A percentile compares a stretch with the other conserved stretches of the same genome.
These are phyloP conservation scores for Mallotus nudiflorus DNA, from an alignment of 345 rosid species.

Conservation along the genomic window DNA sequence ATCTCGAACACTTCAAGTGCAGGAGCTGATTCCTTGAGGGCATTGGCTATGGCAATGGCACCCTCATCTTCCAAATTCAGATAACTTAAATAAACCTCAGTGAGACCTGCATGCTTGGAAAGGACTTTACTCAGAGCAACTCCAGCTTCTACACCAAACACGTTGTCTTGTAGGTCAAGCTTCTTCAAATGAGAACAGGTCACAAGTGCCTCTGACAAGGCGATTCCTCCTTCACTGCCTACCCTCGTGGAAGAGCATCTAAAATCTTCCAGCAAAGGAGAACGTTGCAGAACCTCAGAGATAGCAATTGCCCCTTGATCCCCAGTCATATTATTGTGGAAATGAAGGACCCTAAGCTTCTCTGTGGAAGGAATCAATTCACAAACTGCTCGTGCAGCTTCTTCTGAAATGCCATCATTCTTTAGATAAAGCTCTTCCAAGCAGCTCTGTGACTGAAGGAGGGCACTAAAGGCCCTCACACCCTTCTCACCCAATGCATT, in stretches of 20 bases:
- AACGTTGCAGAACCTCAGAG: conserved; percentile 62
- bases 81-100: conserved; percentile 78
- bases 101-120: conserved; percentile 51
- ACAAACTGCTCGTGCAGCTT: conserved; percentile 80
- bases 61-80: conserved; percentile 89
- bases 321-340: conserved; percentile 93
- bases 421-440: conserved; percentile 81
- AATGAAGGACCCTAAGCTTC: conserved; percentile 74
- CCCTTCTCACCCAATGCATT: conserved; percentile 97
- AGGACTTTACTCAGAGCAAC: conserved; percentile 71
- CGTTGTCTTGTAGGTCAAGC: conserved; percentile 87
- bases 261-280: conserved; percentile 68
- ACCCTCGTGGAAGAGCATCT: conserved; percentile 89
- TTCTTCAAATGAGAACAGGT: conserved; percentile 60
- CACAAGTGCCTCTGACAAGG: conserved; percentile 74
- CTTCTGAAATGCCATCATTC: conserved; percentile 92
- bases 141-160: conserved; percentile 83
- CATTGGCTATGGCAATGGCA: conserved; percentile 52
- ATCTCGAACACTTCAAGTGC: conserved; percentile 71
- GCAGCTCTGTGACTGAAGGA: conserved; percentile 65
- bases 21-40: conserved; percentile 69
- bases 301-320: conserved; percentile 80
- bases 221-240: conserved; percentile 73
- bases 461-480: conserved; percentile 74
- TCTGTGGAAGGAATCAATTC: conserved; percentile 87